Percentiles rank a stretch among this genome's conserved stretches.
These are phyloP conservation scores for Sphagnum tenellum DNA, from an alignment of 225 moss, liverwort and hornwort species.

Conservation along the genomic window DNA sequence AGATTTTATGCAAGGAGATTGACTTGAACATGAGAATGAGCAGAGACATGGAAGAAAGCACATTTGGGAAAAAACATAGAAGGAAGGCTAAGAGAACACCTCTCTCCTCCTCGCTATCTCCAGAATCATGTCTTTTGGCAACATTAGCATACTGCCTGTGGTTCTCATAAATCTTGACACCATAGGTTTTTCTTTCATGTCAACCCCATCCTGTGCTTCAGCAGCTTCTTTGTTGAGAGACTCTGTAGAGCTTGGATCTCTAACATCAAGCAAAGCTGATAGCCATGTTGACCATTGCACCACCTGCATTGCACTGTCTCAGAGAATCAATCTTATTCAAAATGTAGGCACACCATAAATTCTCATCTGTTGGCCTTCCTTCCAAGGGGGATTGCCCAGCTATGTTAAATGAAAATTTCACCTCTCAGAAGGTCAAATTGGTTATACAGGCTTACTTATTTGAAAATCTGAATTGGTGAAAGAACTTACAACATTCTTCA, in stretches of 20 bases:
- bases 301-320: conserved; percentile 31
- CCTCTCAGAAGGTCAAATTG: too few relatives aligned
- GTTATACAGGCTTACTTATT: too few relatives aligned
- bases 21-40: too few relatives aligned
- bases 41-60: too few relatives aligned
- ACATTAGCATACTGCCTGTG: conserved; percentile 63
- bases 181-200: conserved; percentile 18
- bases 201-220: conserved; percentile 12
- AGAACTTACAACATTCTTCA: conserved; percentile 75
- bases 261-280: conserved; percentile 46
- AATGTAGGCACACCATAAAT: too few relatives aligned
- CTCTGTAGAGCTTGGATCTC: conserved; percentile 37
- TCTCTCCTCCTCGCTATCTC: conserved; percentile 73
- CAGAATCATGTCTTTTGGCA: conserved; percentile 74
- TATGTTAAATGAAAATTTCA: too few relatives aligned
- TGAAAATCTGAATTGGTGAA: background rate
- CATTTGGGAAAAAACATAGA: background rate
- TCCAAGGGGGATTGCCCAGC: too few relatives aligned
- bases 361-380: too few relatives aligned
- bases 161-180: conserved; percentile 57
- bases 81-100: conserved; percentile 9
- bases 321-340: background rate
- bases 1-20: too few relatives aligned
- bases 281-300: conserved; percentile 93
- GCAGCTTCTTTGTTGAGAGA: conserved; percentile 9